Conservation (phyloP, 768 basidiomycete species). For the Xanthoconium purpureum region DNA sequence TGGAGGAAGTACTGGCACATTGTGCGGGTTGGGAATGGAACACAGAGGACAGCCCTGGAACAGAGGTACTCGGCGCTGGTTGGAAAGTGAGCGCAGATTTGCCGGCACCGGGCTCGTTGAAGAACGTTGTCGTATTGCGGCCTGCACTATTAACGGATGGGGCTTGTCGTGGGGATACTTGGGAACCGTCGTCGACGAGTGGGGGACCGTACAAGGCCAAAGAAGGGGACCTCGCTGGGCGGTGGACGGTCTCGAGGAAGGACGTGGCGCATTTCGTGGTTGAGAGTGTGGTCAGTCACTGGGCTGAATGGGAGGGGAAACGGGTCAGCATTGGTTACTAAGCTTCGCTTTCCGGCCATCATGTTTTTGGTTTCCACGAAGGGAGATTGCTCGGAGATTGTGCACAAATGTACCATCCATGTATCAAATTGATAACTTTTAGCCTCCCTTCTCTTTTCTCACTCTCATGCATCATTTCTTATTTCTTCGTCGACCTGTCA, state of each 20-base stretch:
- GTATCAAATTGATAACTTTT: too few species aligned
- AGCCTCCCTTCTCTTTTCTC: too few species aligned
- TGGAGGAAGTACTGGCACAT: conserved; percentile 50
- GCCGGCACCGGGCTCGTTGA: conserved; percentile 43
- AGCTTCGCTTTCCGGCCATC: background rate
- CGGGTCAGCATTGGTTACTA: conserved; percentile 50
- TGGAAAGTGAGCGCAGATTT: conserved; percentile 41
- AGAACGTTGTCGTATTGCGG: conserved; percentile 46
- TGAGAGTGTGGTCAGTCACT: conserved; percentile 42
- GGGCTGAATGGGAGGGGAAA: conserved; percentile 55
- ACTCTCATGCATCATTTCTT: too few species aligned
- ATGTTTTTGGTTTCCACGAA: too few species aligned
- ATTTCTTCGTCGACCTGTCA: too few species aligned
- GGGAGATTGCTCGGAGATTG: too few species aligned
- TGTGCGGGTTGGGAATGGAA: conserved; percentile 53
- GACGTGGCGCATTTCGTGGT: conserved; percentile 68
- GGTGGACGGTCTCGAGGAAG: conserved; percentile 55
- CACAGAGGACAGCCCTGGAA: conserved; percentile 38
- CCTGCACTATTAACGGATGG: conserved; percentile 62
- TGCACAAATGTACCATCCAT: too few species aligned
- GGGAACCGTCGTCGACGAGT: conserved; percentile 12
- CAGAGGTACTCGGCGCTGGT: conserved; percentile 41
- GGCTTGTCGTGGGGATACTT: conserved; percentile 34
- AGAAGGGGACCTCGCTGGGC: conserved; percentile 38
- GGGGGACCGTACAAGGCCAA: conserved; percentile 40